Base-by-base conservation (phyloP, 176 grass and related monocot species). In the Oryza australiensis region DNA sequence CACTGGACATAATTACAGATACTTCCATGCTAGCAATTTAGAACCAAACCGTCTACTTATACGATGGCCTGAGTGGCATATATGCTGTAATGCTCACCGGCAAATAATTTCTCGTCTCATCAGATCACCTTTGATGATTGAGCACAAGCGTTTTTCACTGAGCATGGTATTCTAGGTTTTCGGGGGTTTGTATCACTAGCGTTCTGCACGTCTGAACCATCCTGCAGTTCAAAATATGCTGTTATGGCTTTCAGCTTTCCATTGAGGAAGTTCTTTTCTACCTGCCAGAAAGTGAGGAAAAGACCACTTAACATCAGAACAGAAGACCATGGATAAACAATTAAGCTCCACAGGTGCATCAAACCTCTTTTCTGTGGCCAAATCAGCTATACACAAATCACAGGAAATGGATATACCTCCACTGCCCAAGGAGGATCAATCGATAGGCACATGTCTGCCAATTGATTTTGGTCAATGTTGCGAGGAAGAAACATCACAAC, bases 401-500 rank as follows among this genome's bases (percentile, higher is more conserved):
- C n/a, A 87, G 43, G 14, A 80, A 75, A 83, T 26, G 38, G 42
- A 22, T 64, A 20, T 91, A 90, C 95, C 92, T 93, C 95, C 80
- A 98, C 86, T 1, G 40, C 33, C 84, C 95, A 98, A 8, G 95
- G 95, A 84, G 95, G 95, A 78, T 98, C 64, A 16, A 93, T 64
- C 51, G 88, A 93, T 68, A 95, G 68, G 72, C 82, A 85, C 68
- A 98, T 78, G 33, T 98, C 92, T 68, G 88, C 95, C 78, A 98
- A 66, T 82, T 98, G 90, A 79, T 90, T 93, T 62, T 95, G 41
- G 45, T 98, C 84, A 16, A 88, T 81, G 79, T 93, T 98, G 67
- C 95, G 78, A 68, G 95, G 95, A 88, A 98, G 95, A 86, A 95
- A 98, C 85, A 98, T 93, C 51, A 98, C 95, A 66, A 98, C 85